phyloP scores from a whole-genome alignment of 257 asterid species.

The Plectranthus barbatus region DNA sequence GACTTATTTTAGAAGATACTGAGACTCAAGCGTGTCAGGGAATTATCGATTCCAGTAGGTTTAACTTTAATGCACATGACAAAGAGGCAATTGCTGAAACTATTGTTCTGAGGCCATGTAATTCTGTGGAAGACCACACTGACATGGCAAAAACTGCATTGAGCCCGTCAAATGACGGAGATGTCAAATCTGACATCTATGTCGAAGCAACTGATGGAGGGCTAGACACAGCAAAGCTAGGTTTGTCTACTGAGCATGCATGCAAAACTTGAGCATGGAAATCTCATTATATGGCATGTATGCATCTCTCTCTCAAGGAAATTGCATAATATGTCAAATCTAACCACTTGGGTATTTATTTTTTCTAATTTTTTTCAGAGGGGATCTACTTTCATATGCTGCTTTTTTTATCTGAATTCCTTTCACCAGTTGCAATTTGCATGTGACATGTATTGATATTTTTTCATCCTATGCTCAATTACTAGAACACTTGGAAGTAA shows the following conservation, averaged over 20 bases:
- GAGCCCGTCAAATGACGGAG: conserved; percentile 23
- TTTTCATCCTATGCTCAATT: not conserved
- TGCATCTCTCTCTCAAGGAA: not conserved
- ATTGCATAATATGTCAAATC: not conserved
- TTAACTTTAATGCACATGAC: conserved; percentile 24
- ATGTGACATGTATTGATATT: not conserved
- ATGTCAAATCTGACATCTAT: conserved; percentile 26
- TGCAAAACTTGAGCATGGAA: not conserved
- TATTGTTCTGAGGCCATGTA: conserved; percentile 44
- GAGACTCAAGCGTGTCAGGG: conserved; percentile 23
- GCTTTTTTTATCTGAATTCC: not conserved
- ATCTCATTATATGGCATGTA: not conserved
- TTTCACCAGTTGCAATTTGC: conserved; percentile 4
- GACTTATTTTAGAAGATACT: conserved; percentile 22
- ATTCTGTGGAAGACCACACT: conserved; percentile 26
- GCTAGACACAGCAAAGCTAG: conserved; percentile 33
- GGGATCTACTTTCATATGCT: not conserved
- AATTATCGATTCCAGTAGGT: conserved; percentile 12
- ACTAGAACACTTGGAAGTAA: not conserved
- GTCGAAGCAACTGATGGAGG: conserved; percentile 20
- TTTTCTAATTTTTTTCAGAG: not conserved
- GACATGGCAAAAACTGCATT: conserved; percentile 21
- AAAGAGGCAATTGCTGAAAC: conserved; percentile 21
- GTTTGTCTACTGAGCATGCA: conserved; percentile 28
- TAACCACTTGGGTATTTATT: not conserved